Percentiles rank a stretch among this genome's conserved stretches.
Conservation (phyloP, 345 rosid species). For the Trapa bicornis region DNA sequence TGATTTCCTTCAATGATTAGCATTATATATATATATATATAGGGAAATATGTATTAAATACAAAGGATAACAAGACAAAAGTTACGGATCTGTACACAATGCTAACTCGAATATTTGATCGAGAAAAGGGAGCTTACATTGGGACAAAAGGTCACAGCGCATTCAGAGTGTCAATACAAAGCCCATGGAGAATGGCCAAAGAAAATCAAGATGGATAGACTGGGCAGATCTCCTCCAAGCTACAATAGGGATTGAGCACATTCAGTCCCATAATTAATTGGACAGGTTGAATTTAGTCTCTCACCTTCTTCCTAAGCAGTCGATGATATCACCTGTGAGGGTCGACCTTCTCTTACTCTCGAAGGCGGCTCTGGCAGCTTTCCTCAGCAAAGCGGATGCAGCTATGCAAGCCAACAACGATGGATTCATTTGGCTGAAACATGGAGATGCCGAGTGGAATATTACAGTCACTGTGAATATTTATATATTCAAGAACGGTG, state of each 20-base stretch:
- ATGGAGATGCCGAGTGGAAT: neutral
- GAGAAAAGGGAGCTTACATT: neutral
- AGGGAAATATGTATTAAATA: too few relatives aligned
- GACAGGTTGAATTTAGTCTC: neutral
- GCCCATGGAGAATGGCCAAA: neutral
- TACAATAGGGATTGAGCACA: neutral
- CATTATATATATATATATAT: too few relatives aligned
- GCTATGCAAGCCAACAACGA: conserved; percentile 78
- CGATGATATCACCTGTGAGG: conserved; percentile 70
- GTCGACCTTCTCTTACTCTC: conserved; percentile 59
- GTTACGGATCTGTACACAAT: too few relatives aligned
- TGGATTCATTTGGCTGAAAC: conserved; percentile 39
- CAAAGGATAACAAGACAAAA: too few relatives aligned
- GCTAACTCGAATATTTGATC: too few relatives aligned
- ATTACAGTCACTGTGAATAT: neutral
- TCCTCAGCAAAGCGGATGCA: conserved; percentile 75
- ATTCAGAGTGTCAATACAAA: too few relatives aligned
- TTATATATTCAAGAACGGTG: neutral
- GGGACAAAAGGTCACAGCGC: too few relatives aligned
- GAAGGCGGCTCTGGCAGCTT: conserved; percentile 75
- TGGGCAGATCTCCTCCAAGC: conserved; percentile 16
- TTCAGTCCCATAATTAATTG: neutral
- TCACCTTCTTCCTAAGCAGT: conserved; percentile 66
- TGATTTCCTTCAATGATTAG: too few relatives aligned
- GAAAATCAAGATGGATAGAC: conserved; percentile 2